These are phyloP conservation scores for Scheffersomyces cryptocercus DNA, from an alignment of 1,139 yeast genomes.

Conservation along the genomic window DNA sequence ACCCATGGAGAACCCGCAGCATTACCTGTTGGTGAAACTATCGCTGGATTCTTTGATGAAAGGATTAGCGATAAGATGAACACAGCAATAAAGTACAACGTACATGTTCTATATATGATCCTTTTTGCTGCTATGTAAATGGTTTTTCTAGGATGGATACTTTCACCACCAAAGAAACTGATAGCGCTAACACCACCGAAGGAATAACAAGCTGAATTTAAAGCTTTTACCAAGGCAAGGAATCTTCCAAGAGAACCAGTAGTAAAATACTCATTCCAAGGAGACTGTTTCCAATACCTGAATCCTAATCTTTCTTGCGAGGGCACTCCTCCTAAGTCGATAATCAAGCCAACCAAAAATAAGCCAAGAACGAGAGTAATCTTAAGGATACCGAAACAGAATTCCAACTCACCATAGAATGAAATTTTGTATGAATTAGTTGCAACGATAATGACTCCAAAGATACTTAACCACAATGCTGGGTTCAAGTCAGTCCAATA, in stretches of 20 bases:
- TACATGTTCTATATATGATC: conserved; percentile 43
- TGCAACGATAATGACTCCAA: conserved; percentile 22
- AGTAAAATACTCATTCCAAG: conserved; percentile 20
- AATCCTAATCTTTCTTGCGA: conserved; percentile 28
- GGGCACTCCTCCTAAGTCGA: conserved; percentile 35
- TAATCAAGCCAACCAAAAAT: conserved; percentile 25
- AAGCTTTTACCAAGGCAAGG: conserved; percentile 28
- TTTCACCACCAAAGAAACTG: conserved; percentile 49
- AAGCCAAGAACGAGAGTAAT: conserved; percentile 27
- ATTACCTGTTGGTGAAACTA: conserved; percentile 43
- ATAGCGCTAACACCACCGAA: conserved; percentile 40
- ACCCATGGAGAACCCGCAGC: conserved; percentile 58
- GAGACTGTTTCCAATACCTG: conserved; percentile 27
- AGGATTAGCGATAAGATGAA: conserved; percentile 49
- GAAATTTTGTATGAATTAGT: conserved; percentile 27
- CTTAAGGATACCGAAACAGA: conserved; percentile 29
- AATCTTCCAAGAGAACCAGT: conserved; percentile 25
- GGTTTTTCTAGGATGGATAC: conserved; percentile 48
- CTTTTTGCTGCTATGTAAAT: conserved; percentile 49
- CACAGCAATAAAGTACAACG: conserved; percentile 44
- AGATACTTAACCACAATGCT: conserved; percentile 30
- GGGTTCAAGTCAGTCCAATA: conserved; percentile 24
- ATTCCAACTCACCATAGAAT: conserved; percentile 35
- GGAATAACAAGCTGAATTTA: conserved; percentile 26
- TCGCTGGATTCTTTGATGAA: conserved; percentile 39